A percentile compares a stretch with the other conserved stretches of the same genome.
phyloP scores from a whole-genome alignment of 495 filamentous ascomycete genomes.

The Copromyces sp. region DNA sequence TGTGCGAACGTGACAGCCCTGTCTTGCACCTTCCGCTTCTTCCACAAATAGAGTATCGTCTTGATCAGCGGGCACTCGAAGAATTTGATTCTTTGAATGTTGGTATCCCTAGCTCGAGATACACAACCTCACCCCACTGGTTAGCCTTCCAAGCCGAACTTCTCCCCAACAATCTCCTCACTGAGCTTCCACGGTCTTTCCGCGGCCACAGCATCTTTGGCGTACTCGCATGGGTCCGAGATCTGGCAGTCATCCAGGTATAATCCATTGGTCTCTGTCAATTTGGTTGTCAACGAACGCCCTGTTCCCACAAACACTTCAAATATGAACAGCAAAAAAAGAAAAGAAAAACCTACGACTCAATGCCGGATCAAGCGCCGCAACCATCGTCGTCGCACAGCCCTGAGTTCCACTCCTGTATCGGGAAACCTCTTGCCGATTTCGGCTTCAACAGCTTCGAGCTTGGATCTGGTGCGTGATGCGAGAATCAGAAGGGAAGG shows the following conservation, averaged over 20 bases:
- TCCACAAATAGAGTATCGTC: too few relatives aligned
- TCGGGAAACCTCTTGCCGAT: constrained; percentile 26
- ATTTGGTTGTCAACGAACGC: constrained; percentile 2
- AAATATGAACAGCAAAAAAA: not conserved
- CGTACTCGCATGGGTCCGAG: constrained; percentile 9
- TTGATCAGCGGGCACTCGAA: too few relatives aligned
- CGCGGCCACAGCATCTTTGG: constrained; percentile 28
- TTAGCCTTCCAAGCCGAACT: constrained; percentile 16
- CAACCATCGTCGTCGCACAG: constrained; percentile 46
- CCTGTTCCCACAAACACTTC: not conserved
- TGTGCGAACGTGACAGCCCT: too few relatives aligned
- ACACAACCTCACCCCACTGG: not conserved
- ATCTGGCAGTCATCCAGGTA: constrained; percentile 35
- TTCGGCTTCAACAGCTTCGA: constrained; percentile 35
- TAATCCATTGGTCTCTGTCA: constrained; percentile 25
- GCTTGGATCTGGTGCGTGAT: constrained; percentile 40
- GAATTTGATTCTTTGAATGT: too few relatives aligned
- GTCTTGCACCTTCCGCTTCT: too few relatives aligned
- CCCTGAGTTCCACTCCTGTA: constrained; percentile 37
- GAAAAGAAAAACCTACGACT: constrained; percentile 21
- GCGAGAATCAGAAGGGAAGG: constrained; percentile 44
- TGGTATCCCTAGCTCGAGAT: not conserved
- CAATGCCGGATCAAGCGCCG: constrained; percentile 44
- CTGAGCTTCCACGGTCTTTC: constrained; percentile 43
- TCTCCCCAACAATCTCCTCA: constrained; percentile 36